A percentile compares a stretch with the other conserved stretches of the same genome.
phyloP scores from a whole-genome alignment of 345 rosid species.

The Mercurialis annua region DNA sequence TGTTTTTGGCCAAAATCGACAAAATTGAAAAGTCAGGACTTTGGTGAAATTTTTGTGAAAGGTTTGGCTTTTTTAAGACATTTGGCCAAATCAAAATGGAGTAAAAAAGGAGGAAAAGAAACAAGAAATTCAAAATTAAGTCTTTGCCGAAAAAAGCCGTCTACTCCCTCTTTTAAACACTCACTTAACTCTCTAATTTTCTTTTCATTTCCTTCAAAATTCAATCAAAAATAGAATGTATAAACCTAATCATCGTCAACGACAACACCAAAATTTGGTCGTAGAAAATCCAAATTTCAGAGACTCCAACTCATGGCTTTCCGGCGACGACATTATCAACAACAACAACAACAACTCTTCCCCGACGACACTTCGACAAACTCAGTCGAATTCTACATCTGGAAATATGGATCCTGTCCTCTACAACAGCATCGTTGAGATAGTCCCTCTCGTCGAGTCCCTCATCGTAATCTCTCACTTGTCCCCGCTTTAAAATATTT shows the following conservation, averaged over 20 bases:
- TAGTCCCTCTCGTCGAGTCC: conserved; percentile 87
- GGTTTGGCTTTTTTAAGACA: too few species aligned
- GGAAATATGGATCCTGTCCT: conserved; percentile 65
- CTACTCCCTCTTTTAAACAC: background rate
- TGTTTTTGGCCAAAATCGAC: too few species aligned
- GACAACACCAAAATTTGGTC: conserved; percentile 55
- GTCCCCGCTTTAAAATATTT: background rate
- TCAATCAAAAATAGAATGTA: conserved; percentile 34
- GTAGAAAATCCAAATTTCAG: conserved; percentile 56
- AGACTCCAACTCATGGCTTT: conserved; percentile 65
- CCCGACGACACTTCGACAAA: conserved; percentile 41
- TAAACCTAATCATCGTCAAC: conserved; percentile 30
- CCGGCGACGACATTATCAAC: conserved; percentile 31
- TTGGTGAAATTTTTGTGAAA: too few species aligned
- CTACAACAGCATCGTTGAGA: conserved; percentile 79
- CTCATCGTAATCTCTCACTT: conserved; percentile 55
- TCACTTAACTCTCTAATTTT: background rate
- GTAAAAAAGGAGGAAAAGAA: background rate
- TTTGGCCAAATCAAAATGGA: background rate
- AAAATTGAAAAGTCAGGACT: too few species aligned
- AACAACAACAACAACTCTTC: conserved; percentile 39
- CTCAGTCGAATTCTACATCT: conserved; percentile 23
- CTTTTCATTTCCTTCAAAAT: background rate
- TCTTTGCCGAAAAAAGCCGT: background rate
- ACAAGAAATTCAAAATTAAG: conserved; percentile 2